Conservation (phyloP, 805 yeast species). For the Candida qinlingensis region DNA sequence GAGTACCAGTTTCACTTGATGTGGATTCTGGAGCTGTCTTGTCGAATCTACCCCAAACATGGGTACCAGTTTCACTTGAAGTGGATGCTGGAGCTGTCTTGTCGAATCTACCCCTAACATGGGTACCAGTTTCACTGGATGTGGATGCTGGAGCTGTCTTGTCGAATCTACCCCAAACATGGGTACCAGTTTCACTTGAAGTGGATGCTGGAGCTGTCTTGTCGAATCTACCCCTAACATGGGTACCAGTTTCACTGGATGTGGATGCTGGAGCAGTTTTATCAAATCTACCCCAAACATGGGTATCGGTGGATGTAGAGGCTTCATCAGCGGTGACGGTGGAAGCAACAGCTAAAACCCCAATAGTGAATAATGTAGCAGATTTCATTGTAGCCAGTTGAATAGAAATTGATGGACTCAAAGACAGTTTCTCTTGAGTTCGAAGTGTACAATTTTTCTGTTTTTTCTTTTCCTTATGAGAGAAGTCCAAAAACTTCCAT, state of each 20-base stretch:
- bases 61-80: conserved; percentile 44
- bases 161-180: conserved; percentile 46
- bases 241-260: conserved; percentile 40
- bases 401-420: not conserved
- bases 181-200: conserved; percentile 41
- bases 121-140: conserved; percentile 40
- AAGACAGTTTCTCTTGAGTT: not conserved
- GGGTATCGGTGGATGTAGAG: conserved; percentile 40
- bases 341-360: conserved; percentile 19
- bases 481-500: not conserved
- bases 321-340: conserved; percentile 23
- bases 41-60: conserved; percentile 52
- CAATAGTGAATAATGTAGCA: conserved; percentile 17
- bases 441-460: not conserved
- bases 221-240: conserved; percentile 45
- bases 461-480: not conserved
- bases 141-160: conserved; percentile 35
- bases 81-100: conserved; percentile 31
- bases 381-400: conserved; percentile 14
- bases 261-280: conserved; percentile 35
- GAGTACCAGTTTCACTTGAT: conserved; percentile 42
- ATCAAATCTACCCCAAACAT: conserved; percentile 51
- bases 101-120: conserved; percentile 49
- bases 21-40: conserved; percentile 35
- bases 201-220: conserved; percentile 35